phyloP scores from a whole-genome alignment of 306 rosid genomes.

The Begonia masoniana region DNA sequence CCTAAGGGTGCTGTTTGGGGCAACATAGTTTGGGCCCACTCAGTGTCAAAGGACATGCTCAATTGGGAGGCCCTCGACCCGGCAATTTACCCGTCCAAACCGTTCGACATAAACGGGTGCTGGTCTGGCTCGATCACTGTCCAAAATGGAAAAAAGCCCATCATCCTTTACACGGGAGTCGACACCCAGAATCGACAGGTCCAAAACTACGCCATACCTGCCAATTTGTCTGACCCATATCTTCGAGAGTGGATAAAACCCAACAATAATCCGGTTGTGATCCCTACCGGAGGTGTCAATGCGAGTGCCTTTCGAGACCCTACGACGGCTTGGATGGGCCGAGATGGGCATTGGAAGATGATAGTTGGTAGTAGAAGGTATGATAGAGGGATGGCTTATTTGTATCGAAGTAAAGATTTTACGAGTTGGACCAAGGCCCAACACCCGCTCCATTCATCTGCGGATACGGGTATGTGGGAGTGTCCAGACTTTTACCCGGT shows the following conservation, averaged over 20 bases:
- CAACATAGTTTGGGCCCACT: slow-evolving; percentile 90
- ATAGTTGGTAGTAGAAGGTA: slow-evolving; percentile 39
- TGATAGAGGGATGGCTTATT: slow-evolving; percentile 41
- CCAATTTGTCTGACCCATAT: slow-evolving; percentile 42
- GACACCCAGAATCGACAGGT: slow-evolving; percentile 36
- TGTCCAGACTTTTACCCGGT: slow-evolving; percentile 85
- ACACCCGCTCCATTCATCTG: slow-evolving; percentile 54
- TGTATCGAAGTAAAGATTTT: slow-evolving; percentile 54
- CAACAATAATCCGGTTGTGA: slow-evolving; percentile 35
- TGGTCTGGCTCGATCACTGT: slow-evolving; percentile 89
- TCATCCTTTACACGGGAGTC: slow-evolving; percentile 57
- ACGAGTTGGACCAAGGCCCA: slow-evolving; percentile 39
- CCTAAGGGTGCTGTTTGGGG: slow-evolving; percentile 93
- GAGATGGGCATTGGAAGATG: slow-evolving; percentile 53
- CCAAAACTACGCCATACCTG: slow-evolving; percentile 60
- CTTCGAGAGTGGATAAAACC: slow-evolving; percentile 65
- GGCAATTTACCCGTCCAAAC: slow-evolving; percentile 49
- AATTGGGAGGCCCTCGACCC: slow-evolving; percentile 59
- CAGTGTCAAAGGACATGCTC: slow-evolving; percentile 57
- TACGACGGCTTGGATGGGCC: slow-evolving; percentile 48
- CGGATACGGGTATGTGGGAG: slow-evolving; percentile 71
- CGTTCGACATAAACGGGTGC: slow-evolving; percentile 63
- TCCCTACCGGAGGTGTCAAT: slow-evolving; percentile 14
- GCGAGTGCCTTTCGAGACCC: slow-evolving; percentile 64
- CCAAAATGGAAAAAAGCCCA: slow-evolving; percentile 53